Evolutionary conservation across 371 early-diverging fungal species (phyloP).

Genomic region (Zychaea mexicana): DNA sequence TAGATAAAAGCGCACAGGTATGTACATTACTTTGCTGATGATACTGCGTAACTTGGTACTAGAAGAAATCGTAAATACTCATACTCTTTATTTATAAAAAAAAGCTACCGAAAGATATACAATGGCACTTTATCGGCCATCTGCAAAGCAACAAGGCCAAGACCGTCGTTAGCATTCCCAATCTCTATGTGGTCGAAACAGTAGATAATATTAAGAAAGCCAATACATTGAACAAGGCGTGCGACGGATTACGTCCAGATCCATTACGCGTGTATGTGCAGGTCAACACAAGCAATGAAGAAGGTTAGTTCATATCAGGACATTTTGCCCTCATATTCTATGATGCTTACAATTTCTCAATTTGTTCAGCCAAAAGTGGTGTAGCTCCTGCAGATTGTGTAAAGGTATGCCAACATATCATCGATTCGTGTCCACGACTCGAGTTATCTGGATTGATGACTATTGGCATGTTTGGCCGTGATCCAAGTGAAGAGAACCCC

Average conservation of each 20-base stretch:
- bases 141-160: slow-evolving; percentile 97
- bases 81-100: slow-evolving; percentile 19
- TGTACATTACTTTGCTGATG: too few relatives aligned
- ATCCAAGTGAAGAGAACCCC: slow-evolving; percentile 68
- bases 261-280: slow-evolving; percentile 87
- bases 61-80: neutral
- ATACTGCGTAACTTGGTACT: too few relatives aligned
- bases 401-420: slow-evolving; percentile 64
- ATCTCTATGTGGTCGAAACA: slow-evolving; percentile 90
- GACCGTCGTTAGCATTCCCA: slow-evolving; percentile 79
- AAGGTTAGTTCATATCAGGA: slow-evolving; percentile 61
- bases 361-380: slow-evolving; percentile 91
- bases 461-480: slow-evolving; percentile 79
- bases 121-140: slow-evolving; percentile 97
- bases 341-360: slow-evolving; percentile 3
- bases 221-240: slow-evolving; percentile 75
- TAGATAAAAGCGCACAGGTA: slow-evolving; percentile 84
- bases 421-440: slow-evolving; percentile 68
- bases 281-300: slow-evolving; percentile 94
- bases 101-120: slow-evolving; percentile 75
- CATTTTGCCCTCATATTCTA: too few relatives aligned
- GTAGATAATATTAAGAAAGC: slow-evolving; percentile 87
- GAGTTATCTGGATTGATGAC: slow-evolving; percentile 91
- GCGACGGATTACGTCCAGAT: slow-evolving; percentile 42
- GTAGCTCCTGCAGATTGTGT: slow-evolving; percentile 52